A percentile compares a stretch with the other conserved stretches of the same genome.
phyloP scores from a whole-genome alignment of 1,284 basidiomycete genomes.

The Trichosporon sp. region DNA sequence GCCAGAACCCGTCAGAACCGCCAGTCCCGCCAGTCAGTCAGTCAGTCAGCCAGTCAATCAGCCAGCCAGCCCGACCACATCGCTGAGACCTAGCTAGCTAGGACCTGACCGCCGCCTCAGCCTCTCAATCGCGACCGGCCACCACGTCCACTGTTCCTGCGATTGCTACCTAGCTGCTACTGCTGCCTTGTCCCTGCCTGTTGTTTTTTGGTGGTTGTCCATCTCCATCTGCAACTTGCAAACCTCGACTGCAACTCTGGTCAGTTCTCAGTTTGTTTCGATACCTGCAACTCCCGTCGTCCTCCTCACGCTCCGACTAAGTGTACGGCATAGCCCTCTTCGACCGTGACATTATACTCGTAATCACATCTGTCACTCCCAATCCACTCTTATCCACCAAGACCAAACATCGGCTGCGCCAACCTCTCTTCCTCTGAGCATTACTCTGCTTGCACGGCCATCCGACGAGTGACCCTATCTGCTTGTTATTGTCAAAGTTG shows the following conservation, averaged over 20 bases:
- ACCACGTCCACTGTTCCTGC: not conserved
- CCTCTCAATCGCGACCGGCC: not conserved
- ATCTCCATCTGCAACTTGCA: not conserved
- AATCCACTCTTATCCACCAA: not conserved
- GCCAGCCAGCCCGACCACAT: not conserved
- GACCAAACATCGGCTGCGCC: not conserved
- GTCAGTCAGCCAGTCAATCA: not conserved
- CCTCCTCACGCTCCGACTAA: not conserved
- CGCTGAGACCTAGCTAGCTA: not conserved
- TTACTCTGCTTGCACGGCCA: not conserved
- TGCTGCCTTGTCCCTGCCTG: not conserved
- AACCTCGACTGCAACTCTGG: not conserved
- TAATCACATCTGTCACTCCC: not conserved
- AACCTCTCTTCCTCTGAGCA: not conserved
- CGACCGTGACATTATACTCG: not conserved
- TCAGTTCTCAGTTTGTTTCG: not conserved
- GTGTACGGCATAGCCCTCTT: not conserved
- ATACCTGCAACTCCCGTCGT: not conserved
- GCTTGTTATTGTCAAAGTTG: not conserved
- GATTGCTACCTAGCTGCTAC: not conserved
- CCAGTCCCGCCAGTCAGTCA: not conserved
- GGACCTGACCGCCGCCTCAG: not conserved
- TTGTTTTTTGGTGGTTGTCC: not conserved
- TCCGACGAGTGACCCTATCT: not conserved
- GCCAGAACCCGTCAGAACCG: not conserved